Base-by-base conservation (phyloP, 176 grass and related monocot genomes). In the Triticum turgidum region DNA sequence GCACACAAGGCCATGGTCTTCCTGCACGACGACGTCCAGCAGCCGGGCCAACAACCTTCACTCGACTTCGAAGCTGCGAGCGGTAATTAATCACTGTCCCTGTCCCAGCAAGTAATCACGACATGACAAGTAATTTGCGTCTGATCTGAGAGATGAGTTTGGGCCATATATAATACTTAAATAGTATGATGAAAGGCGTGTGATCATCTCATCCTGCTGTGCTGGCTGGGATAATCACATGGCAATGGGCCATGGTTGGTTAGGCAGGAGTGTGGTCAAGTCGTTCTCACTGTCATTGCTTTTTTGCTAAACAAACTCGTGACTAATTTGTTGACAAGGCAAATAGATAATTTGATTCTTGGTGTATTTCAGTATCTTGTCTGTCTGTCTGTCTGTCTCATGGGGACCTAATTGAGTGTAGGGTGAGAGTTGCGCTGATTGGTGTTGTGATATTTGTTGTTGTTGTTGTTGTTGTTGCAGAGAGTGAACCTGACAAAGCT, bases 401-500 rank as follows among this genome's bases (percentile, higher is more conserved):
- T 49, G 41, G 41, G 22, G 8, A 47, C 12, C 71, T 75, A 49
- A 75, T 35, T 38, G 37, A 7, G 6, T 38, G 37, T 38, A 38
- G 37, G 37, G 37, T 7, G 37, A 7, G 37, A 38, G 37, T 38
- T 38, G 37, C 6, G 37, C 37, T 38, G 37, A 38, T 38, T 38
- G 37, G 37, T 38, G 37, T 38, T 38, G 37, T 5, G 35, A 37
- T 37, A 37, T 37, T 37, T 37, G 35, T 39, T 39, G 33, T 42
- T 45, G 42, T 45, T 27, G 27, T 27, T 10, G 15, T 54, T 54
- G 8, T 41, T 42, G 86, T 76, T 81, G 54, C 87, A 97, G 95
- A 86, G 91, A 88, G 82, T 92, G 81, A 97, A 97, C 70, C 86
- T 97, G 84, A 67, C 92, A 58, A 97, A 93, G 81, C 90, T 97